These are phyloP conservation scores for Neckera pumila DNA, from an alignment of 225 moss, liverwort and hornwort genomes.

Conservation along the genomic window DNA sequence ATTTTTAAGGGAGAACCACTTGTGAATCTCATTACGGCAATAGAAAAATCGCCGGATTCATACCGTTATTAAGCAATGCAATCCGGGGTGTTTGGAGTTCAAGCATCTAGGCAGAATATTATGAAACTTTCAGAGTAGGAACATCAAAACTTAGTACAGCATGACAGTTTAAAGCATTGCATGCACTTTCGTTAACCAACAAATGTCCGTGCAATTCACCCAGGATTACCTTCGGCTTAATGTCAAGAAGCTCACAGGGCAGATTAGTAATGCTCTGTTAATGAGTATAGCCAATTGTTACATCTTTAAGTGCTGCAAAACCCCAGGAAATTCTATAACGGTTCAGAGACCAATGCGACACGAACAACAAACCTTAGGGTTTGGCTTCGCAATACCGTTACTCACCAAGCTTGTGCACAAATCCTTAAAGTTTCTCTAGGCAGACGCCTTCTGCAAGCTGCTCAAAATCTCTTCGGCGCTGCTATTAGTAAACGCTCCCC, in stretches of 20 bases:
- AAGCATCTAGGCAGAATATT: background rate
- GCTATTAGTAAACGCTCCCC: constrained; percentile 78
- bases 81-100: background rate
- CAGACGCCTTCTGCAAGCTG: constrained; percentile 41
- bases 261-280: background rate
- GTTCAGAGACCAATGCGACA: background rate
- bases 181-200: background rate
- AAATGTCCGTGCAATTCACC: background rate
- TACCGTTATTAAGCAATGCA: background rate
- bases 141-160: background rate
- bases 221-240: background rate
- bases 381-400: background rate
- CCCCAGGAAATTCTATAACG: background rate
- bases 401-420: constrained; percentile 2
- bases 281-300: background rate
- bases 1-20: background rate
- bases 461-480: constrained; percentile 81
- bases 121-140: background rate
- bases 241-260: background rate
- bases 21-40: background rate
- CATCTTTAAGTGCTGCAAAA: background rate
- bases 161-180: background rate
- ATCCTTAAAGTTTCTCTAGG: background rate
- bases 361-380: background rate
- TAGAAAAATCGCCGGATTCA: background rate